Evolutionary conservation across 2,329 filamentous ascomycete genomes (phyloP), one percentile per base, ranked within the genome.

Genomic region (Scopulariopsis brevicaulis): DNA sequence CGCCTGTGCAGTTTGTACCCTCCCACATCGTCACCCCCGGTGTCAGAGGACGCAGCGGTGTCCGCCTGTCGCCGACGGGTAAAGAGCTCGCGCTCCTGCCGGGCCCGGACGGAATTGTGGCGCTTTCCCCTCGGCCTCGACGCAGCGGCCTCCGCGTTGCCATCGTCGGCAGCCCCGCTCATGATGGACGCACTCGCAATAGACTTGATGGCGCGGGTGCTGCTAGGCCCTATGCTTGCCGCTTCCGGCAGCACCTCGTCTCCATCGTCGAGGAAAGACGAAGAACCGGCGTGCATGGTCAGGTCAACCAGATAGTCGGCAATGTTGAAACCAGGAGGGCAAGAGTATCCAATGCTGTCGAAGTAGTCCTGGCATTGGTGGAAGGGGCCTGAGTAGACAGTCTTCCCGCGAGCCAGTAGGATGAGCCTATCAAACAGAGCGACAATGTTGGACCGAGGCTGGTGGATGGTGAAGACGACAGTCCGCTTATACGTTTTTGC

Each of bases 401-500:
- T 88, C 65, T 86, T 86, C 28, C 94, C 94, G 63, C 90, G 86
- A 2, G 94, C 94, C 51, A 99, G 78, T 15, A 99, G 82, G 57
- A 99, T 80, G n/a, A 99, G 79, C 58, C 93, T 85, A 69, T 99
- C 94, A 68, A 99, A 99, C 3, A 99, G 80, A 11, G 94, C 94
- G 24, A 97, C 94, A 66, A 99, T 99, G 71, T 99, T 99, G 12
- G 94, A 99, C 63, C 95, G 84, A 43, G 94, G 94, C 67, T 99
- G 94, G 70, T 99, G 94, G 62, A 99, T 99, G 15, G 94, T 99
- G 74, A 99, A 96, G 61, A 99, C 88, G 58, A 99, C 91, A 1
- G 95, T 99, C 60, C 95, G 83, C 73, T 96, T 95, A 75, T 97
- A 99, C 50, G 85, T 94, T 76, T 96, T 96, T 56, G 95, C 94